phyloP scores from a whole-genome alignment of 768 basidiomycete genomes.

The Neoboletus brunneissimus region DNA sequence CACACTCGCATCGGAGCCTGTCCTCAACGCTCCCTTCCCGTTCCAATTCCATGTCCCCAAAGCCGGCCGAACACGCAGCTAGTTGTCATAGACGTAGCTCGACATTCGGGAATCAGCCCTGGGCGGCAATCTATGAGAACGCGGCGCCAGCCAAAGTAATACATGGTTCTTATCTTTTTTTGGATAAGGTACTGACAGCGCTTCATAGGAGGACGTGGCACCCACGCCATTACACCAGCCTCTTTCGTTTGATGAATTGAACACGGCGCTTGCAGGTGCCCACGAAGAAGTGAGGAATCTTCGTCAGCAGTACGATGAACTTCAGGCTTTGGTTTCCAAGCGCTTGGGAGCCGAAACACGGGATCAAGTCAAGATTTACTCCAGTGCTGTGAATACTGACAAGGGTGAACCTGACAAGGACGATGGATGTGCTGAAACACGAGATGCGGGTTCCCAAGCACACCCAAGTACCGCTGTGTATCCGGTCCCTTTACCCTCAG shows the following conservation, averaged over 20 bases:
- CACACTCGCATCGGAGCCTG: slow-evolving; percentile 1
- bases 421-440: not conserved
- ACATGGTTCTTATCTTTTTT: slow-evolving; percentile 1
- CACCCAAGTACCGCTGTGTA: not conserved
- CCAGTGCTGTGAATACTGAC: not conserved
- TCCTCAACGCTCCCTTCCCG: slow-evolving; percentile 11
- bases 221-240: slow-evolving; percentile 4
- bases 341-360: slow-evolving; percentile 6
- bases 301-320: slow-evolving; percentile 27
- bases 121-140: slow-evolving; percentile 9
- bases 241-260: slow-evolving; percentile 27
- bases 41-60: slow-evolving; percentile 17
- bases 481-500: not conserved
- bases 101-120: slow-evolving; percentile 23
- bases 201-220: slow-evolving; percentile 8
- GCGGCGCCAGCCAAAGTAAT: slow-evolving; percentile 7
- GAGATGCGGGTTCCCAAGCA: not conserved
- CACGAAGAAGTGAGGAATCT: slow-evolving; percentile 26
- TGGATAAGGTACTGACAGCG: slow-evolving; percentile 1
- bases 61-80: not conserved
- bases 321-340: slow-evolving; percentile 17
- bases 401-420: not conserved
- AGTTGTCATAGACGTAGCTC: slow-evolving; percentile 22
- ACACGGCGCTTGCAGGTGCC: slow-evolving; percentile 21
- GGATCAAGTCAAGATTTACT: not conserved